Evolutionary conservation across 1,284 basidiomycete genomes (phyloP), one percentile per base, ranked within the genome.

Genomic region (Apiotrichum akiyoshidainum): DNA sequence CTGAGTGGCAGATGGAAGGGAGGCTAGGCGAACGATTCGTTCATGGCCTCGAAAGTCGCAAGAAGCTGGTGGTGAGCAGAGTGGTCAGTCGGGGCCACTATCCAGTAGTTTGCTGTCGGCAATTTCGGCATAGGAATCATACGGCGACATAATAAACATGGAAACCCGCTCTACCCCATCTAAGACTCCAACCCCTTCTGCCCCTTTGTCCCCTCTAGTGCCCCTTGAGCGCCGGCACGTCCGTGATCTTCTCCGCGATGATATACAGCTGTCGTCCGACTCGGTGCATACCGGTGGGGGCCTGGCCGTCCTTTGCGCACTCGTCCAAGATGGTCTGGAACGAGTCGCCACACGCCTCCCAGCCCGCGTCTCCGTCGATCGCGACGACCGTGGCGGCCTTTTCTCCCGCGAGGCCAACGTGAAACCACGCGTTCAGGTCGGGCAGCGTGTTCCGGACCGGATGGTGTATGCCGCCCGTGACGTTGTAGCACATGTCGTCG

Each of bases 231-330:
- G 41, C 41, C 41, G 46, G 33, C n/a, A 48, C 14, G 33, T 19
- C 16, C 14, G 46, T 26, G 31, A 48, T n/a, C 10, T 21, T n/a
- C 46, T n/a, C 5, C 7, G 17, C 33, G 33, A 48, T 35, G 19
- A 48, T 35, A 37, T 48, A 48, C 33, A 48, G 33, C n/a, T 48
- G 33, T 16, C 35, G n/a, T 33, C 34, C 46, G 46, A 35, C 35
- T 11, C 46, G 33, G 6, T n/a, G 33, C 33, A 48, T 48, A 5
- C 46, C 46, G 46, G 10, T 35, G 6, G 33, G 17, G 26, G 46
- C 46, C n/a, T 19, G 35, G 17, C 46, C 46, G 46, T 48, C 46
- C 33, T 35, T 35, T 2, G 46, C 26, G 46, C 46, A 48, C 33
- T 48, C 33, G 33, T 48, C 34, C 14, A 48, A 11, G 46, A 48